phyloP scores from a whole-genome alignment of 106 monocot species.

The Apostasia ramifera region DNA sequence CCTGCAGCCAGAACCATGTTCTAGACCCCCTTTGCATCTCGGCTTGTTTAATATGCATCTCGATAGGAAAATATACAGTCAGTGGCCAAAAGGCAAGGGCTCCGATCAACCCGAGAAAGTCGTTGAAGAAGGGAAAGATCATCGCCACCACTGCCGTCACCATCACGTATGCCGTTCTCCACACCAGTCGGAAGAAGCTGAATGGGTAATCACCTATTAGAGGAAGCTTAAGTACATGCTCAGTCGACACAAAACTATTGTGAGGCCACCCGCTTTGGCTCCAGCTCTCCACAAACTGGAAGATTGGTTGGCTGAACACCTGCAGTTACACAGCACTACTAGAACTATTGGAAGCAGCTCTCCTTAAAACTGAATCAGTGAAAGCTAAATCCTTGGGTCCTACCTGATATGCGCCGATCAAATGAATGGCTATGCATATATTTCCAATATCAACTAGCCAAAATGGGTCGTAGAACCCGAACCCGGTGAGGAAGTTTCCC shows the following conservation, averaged over 20 bases:
- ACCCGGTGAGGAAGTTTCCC: slow-evolving; percentile 87
- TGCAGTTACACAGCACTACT: neutral
- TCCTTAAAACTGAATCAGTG: slow-evolving; percentile 16
- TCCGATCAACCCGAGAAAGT: slow-evolving; percentile 37
- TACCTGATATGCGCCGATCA: slow-evolving; percentile 89
- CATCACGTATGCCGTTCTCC: slow-evolving; percentile 24
- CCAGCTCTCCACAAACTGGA: slow-evolving; percentile 22
- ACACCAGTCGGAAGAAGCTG: slow-evolving; percentile 21
- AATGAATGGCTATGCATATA: slow-evolving; percentile 67
- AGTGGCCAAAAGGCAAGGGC: slow-evolving; percentile 41
- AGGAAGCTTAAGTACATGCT: slow-evolving; percentile 9
- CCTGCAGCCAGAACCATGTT: slow-evolving; percentile 30
- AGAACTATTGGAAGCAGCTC: neutral
- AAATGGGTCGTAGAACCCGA: slow-evolving; percentile 91
- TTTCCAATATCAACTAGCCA: slow-evolving; percentile 72
- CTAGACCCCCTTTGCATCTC: slow-evolving; percentile 14
- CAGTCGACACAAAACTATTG: slow-evolving; percentile 6
- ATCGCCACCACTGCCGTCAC: slow-evolving; percentile 27
- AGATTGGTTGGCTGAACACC: slow-evolving; percentile 30
- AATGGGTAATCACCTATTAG: slow-evolving; percentile 10
- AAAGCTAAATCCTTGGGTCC: neutral
- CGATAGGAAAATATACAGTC: slow-evolving; percentile 23
- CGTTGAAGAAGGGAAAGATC: slow-evolving; percentile 54
- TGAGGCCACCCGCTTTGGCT: slow-evolving; percentile 2
- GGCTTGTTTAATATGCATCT: slow-evolving; percentile 42